A percentile compares a stretch with the other conserved stretches of the same genome.
phyloP scores from a whole-genome alignment of 306 rosid species.

The Begonia loranthoides region DNA sequence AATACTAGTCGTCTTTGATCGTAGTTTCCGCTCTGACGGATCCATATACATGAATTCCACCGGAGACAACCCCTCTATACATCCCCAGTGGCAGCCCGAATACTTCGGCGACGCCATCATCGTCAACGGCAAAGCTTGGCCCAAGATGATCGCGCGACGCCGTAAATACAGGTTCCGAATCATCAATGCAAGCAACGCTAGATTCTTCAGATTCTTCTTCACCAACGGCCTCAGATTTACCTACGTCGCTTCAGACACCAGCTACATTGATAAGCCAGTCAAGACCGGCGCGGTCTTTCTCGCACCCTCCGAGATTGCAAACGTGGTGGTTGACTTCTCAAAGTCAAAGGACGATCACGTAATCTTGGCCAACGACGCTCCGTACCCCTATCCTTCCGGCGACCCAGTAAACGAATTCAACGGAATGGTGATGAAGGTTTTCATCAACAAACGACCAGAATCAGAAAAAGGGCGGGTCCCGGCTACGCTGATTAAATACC shows the following conservation, averaged over 20 bases:
- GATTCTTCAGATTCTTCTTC: conserved; percentile 57
- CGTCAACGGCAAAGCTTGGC: conserved; percentile 90
- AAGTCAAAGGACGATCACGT: conserved; percentile 11
- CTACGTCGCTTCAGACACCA: conserved; percentile 59
- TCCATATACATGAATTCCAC: conserved; percentile 59
- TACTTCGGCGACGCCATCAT: conserved; percentile 58
- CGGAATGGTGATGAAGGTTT: conserved; percentile 53
- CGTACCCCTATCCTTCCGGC: conserved; percentile 61
- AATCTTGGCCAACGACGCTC: conserved; percentile 45
- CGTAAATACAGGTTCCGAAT: conserved; percentile 62
- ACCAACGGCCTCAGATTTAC: conserved; percentile 36
- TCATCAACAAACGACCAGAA: conserved; percentile 12
- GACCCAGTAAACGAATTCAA: conserved; percentile 43
- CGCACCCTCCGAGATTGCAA: conserved; percentile 96
- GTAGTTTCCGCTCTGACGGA: conserved; percentile 45
- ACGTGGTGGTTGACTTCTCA: conserved; percentile 53
- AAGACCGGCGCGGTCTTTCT: conserved; percentile 16
- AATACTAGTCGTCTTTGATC: conserved; percentile 44
- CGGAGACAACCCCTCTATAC: conserved; percentile 64
- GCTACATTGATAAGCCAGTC: conserved; percentile 37
- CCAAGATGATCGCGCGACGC: conserved; percentile 40
- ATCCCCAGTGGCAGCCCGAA: conserved; percentile 63
- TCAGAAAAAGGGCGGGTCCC: conserved; percentile 41
- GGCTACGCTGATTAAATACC: conserved; percentile 27
- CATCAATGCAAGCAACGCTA: conserved; percentile 72